Evolutionary conservation across 192 early-diverging fungal genomes (phyloP).

Genomic region (Backusella psychrophila): DNA sequence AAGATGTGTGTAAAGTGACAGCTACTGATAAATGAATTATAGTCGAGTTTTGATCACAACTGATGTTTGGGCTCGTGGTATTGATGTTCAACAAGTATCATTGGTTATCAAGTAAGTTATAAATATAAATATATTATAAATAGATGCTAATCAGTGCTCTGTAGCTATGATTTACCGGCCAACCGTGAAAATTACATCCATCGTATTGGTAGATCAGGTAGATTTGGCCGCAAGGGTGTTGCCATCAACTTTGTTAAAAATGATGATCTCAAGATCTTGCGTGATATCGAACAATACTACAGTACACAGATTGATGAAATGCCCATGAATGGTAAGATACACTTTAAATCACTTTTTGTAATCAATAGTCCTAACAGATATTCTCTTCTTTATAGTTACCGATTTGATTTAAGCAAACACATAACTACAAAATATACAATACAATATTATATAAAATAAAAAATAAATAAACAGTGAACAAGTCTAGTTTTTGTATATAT

Average conservation of each 20-base stretch:
- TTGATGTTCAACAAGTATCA: constrained; percentile 99
- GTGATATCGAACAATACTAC: constrained; percentile 99
- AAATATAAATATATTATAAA: not conserved
- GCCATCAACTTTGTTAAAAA: constrained; percentile 98
- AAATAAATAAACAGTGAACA: not conserved
- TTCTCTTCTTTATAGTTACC: not conserved
- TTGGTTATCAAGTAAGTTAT: constrained; percentile 72
- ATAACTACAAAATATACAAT: too few relatives aligned
- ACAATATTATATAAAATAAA: not conserved
- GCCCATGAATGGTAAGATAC: constrained; percentile 67
- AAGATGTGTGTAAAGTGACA: not conserved
- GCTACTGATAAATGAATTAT: constrained; percentile 9
- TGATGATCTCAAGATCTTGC: constrained; percentile 88
- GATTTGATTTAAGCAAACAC: constrained; percentile 10
- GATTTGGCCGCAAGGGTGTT: constrained; percentile 99
- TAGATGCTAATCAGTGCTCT: not conserved
- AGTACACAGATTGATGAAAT: constrained; percentile 96
- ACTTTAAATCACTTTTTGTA: not conserved
- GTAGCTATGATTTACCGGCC: constrained; percentile 86
- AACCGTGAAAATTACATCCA: constrained; percentile 99
- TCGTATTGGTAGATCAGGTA: constrained; percentile 95
- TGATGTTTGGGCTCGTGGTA: constrained; percentile 98
- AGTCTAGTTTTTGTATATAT: not conserved
- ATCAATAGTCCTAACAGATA: not conserved
- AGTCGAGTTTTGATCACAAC: constrained; percentile 97